Evolutionary conservation across 495 filamentous ascomycete species (phyloP), one percentile per base, ranked within the genome.

Genomic region (Lophiostoma macrostomum): DNA sequence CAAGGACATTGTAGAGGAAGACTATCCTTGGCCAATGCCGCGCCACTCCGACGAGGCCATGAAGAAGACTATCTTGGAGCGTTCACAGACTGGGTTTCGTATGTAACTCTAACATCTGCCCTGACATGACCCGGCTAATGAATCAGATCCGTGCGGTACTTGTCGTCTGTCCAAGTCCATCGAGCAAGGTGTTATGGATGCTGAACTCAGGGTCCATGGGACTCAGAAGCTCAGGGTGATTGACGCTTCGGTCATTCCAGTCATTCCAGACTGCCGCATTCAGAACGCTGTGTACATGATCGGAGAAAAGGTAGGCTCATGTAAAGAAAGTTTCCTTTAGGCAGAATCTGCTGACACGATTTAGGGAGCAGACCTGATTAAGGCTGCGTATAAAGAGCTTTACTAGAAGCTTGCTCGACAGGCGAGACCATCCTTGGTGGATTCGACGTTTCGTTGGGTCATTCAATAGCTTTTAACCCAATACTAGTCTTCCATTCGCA

Each of bases 11-110:
- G 66, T 82, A 24, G 64, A 60, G 3, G 69, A 61, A 22, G 77
- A 81, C 46, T 82, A 76, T 59, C 80, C 79, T 5, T 83, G 77
- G 78, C 64, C 71, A n/a, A 81, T 83, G 79, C 80, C 80, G 4
- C 68, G 74, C 3, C 50, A 73, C 7, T 74, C 71, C 2, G 78
- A 83, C 46, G 75, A 75, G 46, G 75, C 71, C 5, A 82, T 84
- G 80, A 74, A 78, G 41, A 78, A 71, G 50, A 61, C 73, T 36
- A 76, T 83, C 40, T 62, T 83, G 49, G 79, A 82, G 57, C 70
- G 79, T 16, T 73, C 67, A 32, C 78, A 82, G 67, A 83, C 80
- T 40, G 79, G 74, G 10, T 82, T 79, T 69, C 79, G 68, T 69
- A 53, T 56, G 65, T 63, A 16, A n/a, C n/a, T n/a, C n/a, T n/a